Conservation (phyloP, 2,329 filamentous ascomycete genomes). For the Colletotrichum chrysophilum region DNA sequence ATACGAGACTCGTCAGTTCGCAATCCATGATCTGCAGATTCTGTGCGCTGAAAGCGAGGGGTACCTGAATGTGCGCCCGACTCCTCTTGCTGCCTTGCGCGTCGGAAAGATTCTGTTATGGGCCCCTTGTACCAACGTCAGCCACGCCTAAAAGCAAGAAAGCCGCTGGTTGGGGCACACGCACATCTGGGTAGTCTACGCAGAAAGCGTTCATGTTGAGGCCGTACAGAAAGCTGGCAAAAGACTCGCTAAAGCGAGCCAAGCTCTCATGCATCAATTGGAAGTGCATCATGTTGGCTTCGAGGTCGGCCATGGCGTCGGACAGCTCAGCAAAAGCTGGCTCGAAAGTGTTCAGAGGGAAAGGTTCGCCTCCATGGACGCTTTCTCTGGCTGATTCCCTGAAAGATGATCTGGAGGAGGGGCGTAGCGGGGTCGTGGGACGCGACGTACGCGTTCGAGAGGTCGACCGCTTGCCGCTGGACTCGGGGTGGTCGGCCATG, state of each 20-base stretch:
- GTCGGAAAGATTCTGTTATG: slow-evolving; percentile 80
- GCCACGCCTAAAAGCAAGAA: neutral
- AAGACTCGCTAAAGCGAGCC: slow-evolving; percentile 92
- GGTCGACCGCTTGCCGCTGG: slow-evolving; percentile 50
- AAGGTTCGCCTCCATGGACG: slow-evolving; percentile 51
- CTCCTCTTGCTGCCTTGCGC: slow-evolving; percentile 64
- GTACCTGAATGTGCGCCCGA: slow-evolving; percentile 22
- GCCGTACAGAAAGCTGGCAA: slow-evolving; percentile 93
- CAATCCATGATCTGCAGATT: neutral
- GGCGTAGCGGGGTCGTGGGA: slow-evolving; percentile 90
- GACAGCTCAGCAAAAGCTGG: slow-evolving; percentile 92
- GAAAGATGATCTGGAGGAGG: slow-evolving; percentile 87
- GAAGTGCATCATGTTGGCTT: slow-evolving; percentile 97
- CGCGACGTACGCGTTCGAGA: slow-evolving; percentile 72
- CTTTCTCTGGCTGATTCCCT: slow-evolving; percentile 73
- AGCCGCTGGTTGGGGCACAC: slow-evolving; percentile 9
- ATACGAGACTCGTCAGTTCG: neutral
- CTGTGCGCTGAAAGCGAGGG: neutral
- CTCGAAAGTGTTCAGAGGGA: slow-evolving; percentile 83
- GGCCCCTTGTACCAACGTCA: slow-evolving; percentile 65
- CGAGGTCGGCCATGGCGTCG: slow-evolving; percentile 92
- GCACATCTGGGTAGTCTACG: slow-evolving; percentile 93
- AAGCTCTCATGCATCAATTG: slow-evolving; percentile 97
- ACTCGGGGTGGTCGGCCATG: slow-evolving; percentile 28
- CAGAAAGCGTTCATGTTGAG: slow-evolving; percentile 99